phyloP scores from a whole-genome alignment of 2,329 filamentous ascomycete species.

The Arthrinium puccinioides region DNA sequence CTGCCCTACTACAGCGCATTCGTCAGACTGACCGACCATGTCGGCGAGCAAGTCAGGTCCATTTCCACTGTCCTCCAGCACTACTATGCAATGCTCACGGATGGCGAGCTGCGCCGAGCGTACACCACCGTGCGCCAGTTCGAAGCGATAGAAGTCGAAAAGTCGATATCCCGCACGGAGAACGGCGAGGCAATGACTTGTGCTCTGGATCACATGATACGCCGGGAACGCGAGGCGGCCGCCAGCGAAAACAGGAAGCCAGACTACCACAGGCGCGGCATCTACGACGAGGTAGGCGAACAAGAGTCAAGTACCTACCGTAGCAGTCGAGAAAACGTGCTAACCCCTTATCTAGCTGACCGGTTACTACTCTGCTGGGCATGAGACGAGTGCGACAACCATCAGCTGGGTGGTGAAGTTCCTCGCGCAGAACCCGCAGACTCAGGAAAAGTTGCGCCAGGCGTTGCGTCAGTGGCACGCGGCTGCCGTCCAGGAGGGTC shows the following conservation, averaged over 20 bases:
- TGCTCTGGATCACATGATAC: constrained; percentile 31
- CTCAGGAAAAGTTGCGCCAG: too few relatives aligned
- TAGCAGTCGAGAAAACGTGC: too few relatives aligned
- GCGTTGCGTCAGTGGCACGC: constrained; percentile 1
- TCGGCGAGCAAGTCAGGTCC: too few relatives aligned
- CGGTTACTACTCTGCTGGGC: constrained; percentile 1
- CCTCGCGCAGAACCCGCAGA: too few relatives aligned
- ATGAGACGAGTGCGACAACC: constrained; percentile 13
- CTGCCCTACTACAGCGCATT: neutral
- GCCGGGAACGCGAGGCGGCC: neutral
- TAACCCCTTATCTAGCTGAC: too few relatives aligned
- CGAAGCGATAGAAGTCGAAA: neutral
- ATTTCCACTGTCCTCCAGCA: neutral
- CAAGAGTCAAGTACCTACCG: too few relatives aligned
- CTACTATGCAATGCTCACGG: neutral
- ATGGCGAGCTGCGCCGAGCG: neutral
- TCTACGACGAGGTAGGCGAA: constrained; percentile 1
- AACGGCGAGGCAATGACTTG: neutral
- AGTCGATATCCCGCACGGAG: neutral
- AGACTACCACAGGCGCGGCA: neutral
- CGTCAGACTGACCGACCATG: neutral
- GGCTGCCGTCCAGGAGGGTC: neutral
- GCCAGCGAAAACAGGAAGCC: neutral
- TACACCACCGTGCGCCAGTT: too few relatives aligned
- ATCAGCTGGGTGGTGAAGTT: too few relatives aligned